These are phyloP conservation scores for Rubroshorea leprosula DNA, from an alignment of 345 rosid species.

Conservation along the genomic window DNA sequence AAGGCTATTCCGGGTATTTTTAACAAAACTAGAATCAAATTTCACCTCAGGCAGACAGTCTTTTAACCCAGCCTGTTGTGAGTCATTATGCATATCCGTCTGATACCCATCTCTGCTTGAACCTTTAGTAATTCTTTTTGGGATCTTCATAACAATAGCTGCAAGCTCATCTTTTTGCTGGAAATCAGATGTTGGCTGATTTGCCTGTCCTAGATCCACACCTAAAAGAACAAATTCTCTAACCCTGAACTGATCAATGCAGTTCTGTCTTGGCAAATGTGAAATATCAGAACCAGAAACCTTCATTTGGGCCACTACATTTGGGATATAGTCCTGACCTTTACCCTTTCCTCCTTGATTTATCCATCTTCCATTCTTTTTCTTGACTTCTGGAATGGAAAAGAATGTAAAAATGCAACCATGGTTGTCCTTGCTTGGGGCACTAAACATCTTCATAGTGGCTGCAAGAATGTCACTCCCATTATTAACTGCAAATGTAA, in stretches of 20 bases:
- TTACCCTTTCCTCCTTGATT: conserved; percentile 57
- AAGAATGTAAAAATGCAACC: conserved; percentile 70
- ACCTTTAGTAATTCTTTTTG: conserved; percentile 21
- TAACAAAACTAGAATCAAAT: too few species aligned
- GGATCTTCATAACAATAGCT: conserved; percentile 70
- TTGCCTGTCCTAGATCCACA: conserved; percentile 41
- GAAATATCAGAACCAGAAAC: conserved; percentile 50
- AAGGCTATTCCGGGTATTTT: conserved; percentile 12
- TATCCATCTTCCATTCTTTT: conserved; percentile 75
- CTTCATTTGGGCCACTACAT: conserved; percentile 73
- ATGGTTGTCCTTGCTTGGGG: conserved; percentile 41
- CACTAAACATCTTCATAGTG: conserved; percentile 42
- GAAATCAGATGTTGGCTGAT: conserved; percentile 35
- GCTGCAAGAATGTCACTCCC: conserved; percentile 74
- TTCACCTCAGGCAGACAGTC: too few species aligned
- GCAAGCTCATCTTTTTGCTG: conserved; percentile 77
- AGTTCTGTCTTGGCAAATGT: conserved; percentile 19
- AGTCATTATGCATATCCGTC: conserved; percentile 16
- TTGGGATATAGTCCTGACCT: conserved; percentile 55
- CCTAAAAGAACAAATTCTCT: conserved; percentile 70
- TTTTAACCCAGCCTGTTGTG: conserved; percentile 16
- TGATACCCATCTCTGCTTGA: conserved; percentile 26
- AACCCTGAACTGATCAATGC: conserved; percentile 26
- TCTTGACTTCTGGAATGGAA: conserved; percentile 61
- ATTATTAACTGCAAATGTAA: conserved; percentile 81